Evolutionary conservation across 306 rosid genomes (phyloP), one percentile per base, ranked within the genome.

Genomic region (Inga leiocalycina): DNA sequence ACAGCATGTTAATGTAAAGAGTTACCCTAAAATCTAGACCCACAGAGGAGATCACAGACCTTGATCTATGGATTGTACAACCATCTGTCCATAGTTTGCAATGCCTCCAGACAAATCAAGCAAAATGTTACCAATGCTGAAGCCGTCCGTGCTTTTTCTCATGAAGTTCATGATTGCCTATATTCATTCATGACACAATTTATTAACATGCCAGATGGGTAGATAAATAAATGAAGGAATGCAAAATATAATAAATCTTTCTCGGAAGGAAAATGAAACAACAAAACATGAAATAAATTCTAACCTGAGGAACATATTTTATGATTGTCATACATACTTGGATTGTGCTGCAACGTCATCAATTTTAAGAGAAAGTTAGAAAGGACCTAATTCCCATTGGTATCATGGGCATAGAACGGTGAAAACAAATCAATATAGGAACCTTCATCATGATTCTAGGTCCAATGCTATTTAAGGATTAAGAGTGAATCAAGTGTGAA

Each of bases 301-400:
- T 77, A 73, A 93, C 99, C 99, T 96, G 99, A 57, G 99, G 99
- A 76, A 93, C 90, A 81, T 96, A 96, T 86, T 96, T 96, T 88
- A 96, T 86, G 71, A 70, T 48, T 37, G 98, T 90, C 97, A 94
- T 94, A 76, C 84, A 72, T 67, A 94, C 97, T 92, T 93, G 99
- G 75, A 96, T 96, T 81, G 93, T 73, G 89, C 99, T 93, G 98
- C 90, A 91, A 84, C 62, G 83, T 39, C 56, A 72, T 61, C 22
- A 82, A 66, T 79, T 76, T 15, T 44, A 83, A 30, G 24, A 81
- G 72, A 71, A 80, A 62, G 78, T 92, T 73, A 91, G 75, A 87
- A 85, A 24, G 80, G 30, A 65, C 14, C 43, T 48, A 77, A 52
- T 79, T 75, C 66, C 85, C 70, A 80, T 76, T n/a, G 30, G 30